These are phyloP conservation scores for Candida qinlingensis DNA, from an alignment of 805 yeast species.

Conservation along the genomic window DNA sequence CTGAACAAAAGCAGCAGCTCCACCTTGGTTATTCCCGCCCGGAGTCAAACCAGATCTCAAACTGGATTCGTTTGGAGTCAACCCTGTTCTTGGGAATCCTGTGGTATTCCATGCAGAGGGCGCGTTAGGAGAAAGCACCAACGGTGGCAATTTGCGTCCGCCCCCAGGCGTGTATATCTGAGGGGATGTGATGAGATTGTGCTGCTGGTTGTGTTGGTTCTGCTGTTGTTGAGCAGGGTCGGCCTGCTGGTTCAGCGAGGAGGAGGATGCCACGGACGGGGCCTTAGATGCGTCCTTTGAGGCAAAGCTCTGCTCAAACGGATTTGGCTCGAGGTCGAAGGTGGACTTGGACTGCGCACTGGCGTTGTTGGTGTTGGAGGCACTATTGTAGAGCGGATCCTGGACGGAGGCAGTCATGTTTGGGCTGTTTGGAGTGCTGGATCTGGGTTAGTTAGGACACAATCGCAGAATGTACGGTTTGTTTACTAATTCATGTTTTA, in stretches of 20 bases:
- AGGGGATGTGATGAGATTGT: constrained; percentile 35
- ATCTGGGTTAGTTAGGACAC: neutral
- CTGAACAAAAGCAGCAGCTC: constrained; percentile 29
- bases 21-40: constrained; percentile 35
- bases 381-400: neutral
- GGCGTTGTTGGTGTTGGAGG: neutral
- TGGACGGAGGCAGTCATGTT: constrained; percentile 2
- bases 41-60: constrained; percentile 71
- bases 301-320: constrained; percentile 94
- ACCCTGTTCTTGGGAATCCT: constrained; percentile 41
- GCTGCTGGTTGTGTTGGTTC: neutral
- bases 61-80: constrained; percentile 74
- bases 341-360: constrained; percentile 25
- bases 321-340: constrained; percentile 86
- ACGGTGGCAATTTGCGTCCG: constrained; percentile 48
- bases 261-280: constrained; percentile 18
- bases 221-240: neutral
- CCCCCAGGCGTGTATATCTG: constrained; percentile 48
- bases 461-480: neutral
- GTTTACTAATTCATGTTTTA: constrained; percentile 10
- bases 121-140: constrained; percentile 26
- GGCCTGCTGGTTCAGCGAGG: neutral
- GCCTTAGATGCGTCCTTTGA: constrained; percentile 35
- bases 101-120: constrained; percentile 20
- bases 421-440: neutral